These are phyloP conservation scores for Neurospora terricola DNA, from an alignment of 495 filamentous ascomycete genomes.

Conservation along the genomic window DNA sequence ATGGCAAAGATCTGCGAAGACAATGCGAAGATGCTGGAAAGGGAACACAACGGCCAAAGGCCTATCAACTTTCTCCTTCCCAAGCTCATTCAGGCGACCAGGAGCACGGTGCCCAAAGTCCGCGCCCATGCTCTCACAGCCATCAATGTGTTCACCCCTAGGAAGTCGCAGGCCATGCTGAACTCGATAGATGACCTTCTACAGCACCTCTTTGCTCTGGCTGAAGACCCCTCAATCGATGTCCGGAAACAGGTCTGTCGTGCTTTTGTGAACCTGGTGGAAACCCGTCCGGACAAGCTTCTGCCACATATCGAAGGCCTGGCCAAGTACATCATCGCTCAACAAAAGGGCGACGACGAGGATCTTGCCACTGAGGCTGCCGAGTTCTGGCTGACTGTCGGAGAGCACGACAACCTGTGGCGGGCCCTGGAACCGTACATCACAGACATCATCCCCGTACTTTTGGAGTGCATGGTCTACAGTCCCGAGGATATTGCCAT, in stretches of 20 bases:
- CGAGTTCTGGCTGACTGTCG: conserved; percentile 93
- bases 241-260: conserved; percentile 88
- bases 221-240: conserved; percentile 62
- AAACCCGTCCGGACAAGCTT: conserved; percentile 82
- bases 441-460: conserved; percentile 75
- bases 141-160: conserved; percentile 84
- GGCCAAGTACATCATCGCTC: conserved; percentile 84
- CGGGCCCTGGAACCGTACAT: conserved; percentile 65
- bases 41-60: conserved; percentile 74
- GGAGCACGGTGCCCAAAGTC: conserved; percentile 61
- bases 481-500: conserved; percentile 84
- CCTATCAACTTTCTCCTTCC: conserved; percentile 85
- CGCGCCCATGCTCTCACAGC: conserved; percentile 67
- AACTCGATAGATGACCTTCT: conserved; percentile 69
- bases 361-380: conserved; percentile 91
- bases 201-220: conserved; percentile 68
- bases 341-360: conserved; percentile 82
- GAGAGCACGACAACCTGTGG: conserved; percentile 73
- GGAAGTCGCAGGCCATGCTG: conserved; percentile 67
- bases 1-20: conserved; percentile 95
- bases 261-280: conserved; percentile 84
- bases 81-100: conserved; percentile 79
- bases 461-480: conserved; percentile 94
- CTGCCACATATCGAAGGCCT: conserved; percentile 79
- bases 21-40: conserved; percentile 76